Evolutionary conservation across 1,284 basidiomycete species (phyloP), one percentile per base, ranked within the genome.

Genomic region (Puccinia sorghi): DNA sequence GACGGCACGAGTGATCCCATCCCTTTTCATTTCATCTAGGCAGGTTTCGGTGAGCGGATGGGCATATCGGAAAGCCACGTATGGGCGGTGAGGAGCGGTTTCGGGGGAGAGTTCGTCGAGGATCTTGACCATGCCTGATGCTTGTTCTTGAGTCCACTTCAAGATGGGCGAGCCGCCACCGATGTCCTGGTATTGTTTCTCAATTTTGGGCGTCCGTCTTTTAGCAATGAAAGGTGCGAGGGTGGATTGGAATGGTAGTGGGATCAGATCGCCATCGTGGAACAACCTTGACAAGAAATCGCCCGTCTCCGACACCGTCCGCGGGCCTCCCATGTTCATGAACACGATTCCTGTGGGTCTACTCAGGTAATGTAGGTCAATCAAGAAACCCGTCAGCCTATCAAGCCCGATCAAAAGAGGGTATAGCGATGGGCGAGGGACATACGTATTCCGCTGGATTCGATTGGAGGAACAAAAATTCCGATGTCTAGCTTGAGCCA

Each of bases 161-260:
- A 96, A 88, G 85, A 99, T 99, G n/a, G 97, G 97, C 2, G 94
- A 97, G 22, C 97, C 97, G 39, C 96, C 97, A 39, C 97, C 97
- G 83, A 99, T 99, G 79, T 90, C 92, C 17, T 88, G 86, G 86
- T 99, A 99, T 85, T 99, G 97, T 84, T 93, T 86, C 84, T 96
- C 94, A 82, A 99, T 98, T 83, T 92, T 88, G 13, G 97, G 95
- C 0, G 95, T 93, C n/a, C 97, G 90, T 43, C 95, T 88, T 81
- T 88, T 89, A 59, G 97, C 97, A 82, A 99, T 98, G 81, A 89
- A 84, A 0, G 96, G 95, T 0, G 94, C 97, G 54, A 96, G 87
- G 74, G 91, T 85, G 17, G 89, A 89, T 87, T 99, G 97, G 84
- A 94, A 92, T 0, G 97, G 97, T 2, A 99, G 87, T 9, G 94